phyloP scores from a whole-genome alignment of 805 yeast genomes.

The Yarrowia deformans region DNA sequence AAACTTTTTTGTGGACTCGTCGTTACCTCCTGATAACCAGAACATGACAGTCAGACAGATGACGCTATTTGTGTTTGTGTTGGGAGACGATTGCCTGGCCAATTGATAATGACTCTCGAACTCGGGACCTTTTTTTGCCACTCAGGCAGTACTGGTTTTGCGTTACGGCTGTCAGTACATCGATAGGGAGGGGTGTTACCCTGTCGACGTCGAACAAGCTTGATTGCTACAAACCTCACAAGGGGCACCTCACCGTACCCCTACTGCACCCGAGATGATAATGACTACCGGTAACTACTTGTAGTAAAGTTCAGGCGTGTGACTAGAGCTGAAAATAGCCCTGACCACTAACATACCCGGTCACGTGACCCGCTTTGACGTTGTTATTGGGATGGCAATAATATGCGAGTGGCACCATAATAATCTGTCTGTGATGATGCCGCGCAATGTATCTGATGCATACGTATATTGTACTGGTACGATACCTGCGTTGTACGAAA shows the following conservation, averaged over 20 bases:
- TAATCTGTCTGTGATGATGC: no score
- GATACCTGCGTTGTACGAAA: no score
- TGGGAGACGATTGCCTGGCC: no score
- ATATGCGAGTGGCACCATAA: background rate
- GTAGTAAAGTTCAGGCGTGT: background rate
- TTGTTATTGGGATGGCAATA: no score
- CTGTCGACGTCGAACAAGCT: background rate
- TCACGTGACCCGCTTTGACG: no score
- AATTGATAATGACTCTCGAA: no score
- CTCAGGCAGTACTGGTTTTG: background rate
- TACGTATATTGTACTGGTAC: no score
- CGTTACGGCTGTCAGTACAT: no score
- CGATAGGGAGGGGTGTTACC: background rate
- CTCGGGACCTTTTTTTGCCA: background rate
- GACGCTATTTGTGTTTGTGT: background rate
- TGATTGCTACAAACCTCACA: slow-evolving; percentile 3
- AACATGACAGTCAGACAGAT: background rate
- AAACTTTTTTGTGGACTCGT: background rate
- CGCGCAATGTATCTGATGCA: no score
- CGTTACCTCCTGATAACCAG: background rate
- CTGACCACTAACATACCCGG: background rate
- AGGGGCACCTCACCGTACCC: background rate
- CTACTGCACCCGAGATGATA: background rate
- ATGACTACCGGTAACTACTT: background rate
- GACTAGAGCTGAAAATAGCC: background rate